Evolutionary conservation across 352 stramenopile species (phyloP).

Genomic region (Phytophthora palmivora): DNA sequence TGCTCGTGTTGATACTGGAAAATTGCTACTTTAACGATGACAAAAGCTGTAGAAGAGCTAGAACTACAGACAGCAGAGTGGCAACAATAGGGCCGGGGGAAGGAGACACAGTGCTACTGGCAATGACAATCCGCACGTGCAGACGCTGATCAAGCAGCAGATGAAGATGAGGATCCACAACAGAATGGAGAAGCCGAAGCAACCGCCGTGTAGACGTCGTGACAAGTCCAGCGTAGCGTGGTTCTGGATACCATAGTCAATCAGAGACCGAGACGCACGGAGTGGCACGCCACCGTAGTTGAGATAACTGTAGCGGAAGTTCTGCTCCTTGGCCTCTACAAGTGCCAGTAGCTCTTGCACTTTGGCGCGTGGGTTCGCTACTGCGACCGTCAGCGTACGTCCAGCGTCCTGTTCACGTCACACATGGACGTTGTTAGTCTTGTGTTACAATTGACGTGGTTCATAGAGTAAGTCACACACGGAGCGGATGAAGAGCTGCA

Average conservation of each 20-base stretch:
- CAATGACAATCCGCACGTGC: slow-evolving; percentile 75
- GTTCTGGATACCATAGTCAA: slow-evolving; percentile 76
- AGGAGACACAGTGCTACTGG: slow-evolving; percentile 63
- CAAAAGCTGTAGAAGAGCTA: slow-evolving; percentile 17
- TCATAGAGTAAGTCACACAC: slow-evolving; percentile 34
- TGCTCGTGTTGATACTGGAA: slow-evolving; percentile 5
- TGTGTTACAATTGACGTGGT: not conserved
- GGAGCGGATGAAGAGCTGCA: slow-evolving; percentile 79
- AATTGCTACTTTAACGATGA: slow-evolving; percentile 8
- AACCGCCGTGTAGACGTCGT: slow-evolving; percentile 59
- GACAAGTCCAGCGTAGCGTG: slow-evolving; percentile 64
- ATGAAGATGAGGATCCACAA: slow-evolving; percentile 84
- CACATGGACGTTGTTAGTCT: not conserved
- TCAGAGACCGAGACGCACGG: slow-evolving; percentile 47
- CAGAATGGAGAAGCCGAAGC: slow-evolving; percentile 77
- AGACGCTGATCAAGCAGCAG: slow-evolving; percentile 73
- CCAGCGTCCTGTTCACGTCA: slow-evolving; percentile 47
- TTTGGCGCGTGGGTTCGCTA: slow-evolving; percentile 36
- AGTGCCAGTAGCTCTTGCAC: slow-evolving; percentile 49
- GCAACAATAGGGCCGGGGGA: slow-evolving; percentile 65
- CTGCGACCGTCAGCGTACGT: slow-evolving; percentile 45
- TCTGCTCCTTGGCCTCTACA: slow-evolving; percentile 33
- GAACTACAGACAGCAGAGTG: slow-evolving; percentile 71
- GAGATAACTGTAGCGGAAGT: slow-evolving; percentile 42
- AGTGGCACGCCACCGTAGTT: slow-evolving; percentile 72